Base-by-base conservation (phyloP, 371 early-diverging fungal genomes). In the Cokeromyces recurvatus region DNA sequence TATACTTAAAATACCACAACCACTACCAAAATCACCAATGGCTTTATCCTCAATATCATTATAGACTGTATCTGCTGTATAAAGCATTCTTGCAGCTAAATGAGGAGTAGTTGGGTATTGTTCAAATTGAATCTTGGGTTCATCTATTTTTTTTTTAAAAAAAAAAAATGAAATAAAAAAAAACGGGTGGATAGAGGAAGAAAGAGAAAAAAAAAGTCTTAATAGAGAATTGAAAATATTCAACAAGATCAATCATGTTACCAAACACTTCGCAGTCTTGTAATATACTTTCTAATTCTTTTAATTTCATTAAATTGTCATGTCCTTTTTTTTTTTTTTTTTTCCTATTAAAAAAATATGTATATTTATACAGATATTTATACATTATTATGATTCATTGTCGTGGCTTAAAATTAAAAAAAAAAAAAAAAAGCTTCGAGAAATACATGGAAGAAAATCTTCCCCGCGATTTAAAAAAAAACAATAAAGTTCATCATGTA, bases 31-130 rank as follows among this genome's bases (percentile, higher is more conserved):
- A 62, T 92, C 92, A 2, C 78, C 86, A 2, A 92, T 77, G 0
- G 77, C 69, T 62, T 81, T 81, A 56, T 79, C 80, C 41, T 79
- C 84, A 55, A 92, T 87, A 59, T 92, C 92, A 25, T 80, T 84
- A 38, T 78, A 90, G 7, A 78, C 71, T 4, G 79, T 72, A 50
- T 85, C 87, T 3, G 91, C 91, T 0, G 90, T 91, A 54, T 86
- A 90, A 12, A 91, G 67, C 75, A 92, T 84, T 25, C 88, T 71
- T 10, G 91, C 79, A 3, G 91, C 91, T 25, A 90, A 68, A 53
- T 92, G 92, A 37, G 92, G 77, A 2, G 89, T 84, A 1, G 92
- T 92, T 1, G 90, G 87, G 51, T 92, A 92, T 57, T 92, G 92
- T 59, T 92, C 92, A 47, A 80, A 78, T 32, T 87, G 81, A 45